A percentile compares a stretch with the other conserved stretches of the same genome.
phyloP scores from a whole-genome alignment of 192 early-diverging fungal species.

The Podila epigama region DNA sequence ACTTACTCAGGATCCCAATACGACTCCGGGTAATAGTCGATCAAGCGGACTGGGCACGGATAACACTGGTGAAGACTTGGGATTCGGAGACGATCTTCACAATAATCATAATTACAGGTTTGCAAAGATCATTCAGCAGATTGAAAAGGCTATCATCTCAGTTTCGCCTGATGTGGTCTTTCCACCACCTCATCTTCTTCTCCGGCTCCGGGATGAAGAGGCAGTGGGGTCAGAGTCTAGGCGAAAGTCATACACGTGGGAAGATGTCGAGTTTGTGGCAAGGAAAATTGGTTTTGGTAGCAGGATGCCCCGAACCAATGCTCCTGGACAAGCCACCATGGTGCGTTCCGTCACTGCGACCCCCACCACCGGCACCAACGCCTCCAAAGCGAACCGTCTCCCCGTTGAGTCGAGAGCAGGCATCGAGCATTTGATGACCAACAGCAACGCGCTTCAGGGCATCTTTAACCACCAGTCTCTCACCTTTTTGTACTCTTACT shows the following conservation, averaged over 20 bases:
- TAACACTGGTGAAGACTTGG: slow-evolving; percentile 4
- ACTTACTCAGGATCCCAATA: slow-evolving; percentile 8
- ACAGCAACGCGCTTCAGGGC: slow-evolving; percentile 56
- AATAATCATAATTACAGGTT: slow-evolving; percentile 51
- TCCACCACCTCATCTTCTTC: slow-evolving; percentile 81
- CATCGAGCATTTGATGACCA: slow-evolving; percentile 60
- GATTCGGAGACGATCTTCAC: slow-evolving; percentile 17
- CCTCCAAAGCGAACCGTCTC: slow-evolving; percentile 12
- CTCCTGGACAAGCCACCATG: background rate
- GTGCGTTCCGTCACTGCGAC: slow-evolving; percentile 15
- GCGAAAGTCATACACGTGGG: slow-evolving; percentile 27
- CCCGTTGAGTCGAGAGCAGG: slow-evolving; percentile 60
- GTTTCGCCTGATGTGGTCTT: slow-evolving; percentile 81
- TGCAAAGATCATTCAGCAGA: slow-evolving; percentile 52
- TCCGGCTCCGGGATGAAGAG: slow-evolving; percentile 67
- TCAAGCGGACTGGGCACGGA: background rate
- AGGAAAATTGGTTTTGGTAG: slow-evolving; percentile 36
- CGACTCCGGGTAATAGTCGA: background rate
- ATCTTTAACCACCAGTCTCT: slow-evolving; percentile 61
- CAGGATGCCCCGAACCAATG: slow-evolving; percentile 22
- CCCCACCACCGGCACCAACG: background rate
- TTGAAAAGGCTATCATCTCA: slow-evolving; percentile 72
- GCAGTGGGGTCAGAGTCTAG: slow-evolving; percentile 22
- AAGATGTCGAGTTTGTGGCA: slow-evolving; percentile 32
- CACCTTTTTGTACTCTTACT: slow-evolving; percentile 58